phyloP scores from a whole-genome alignment of 768 basidiomycete genomes.

The Arthromyces matolae region DNA sequence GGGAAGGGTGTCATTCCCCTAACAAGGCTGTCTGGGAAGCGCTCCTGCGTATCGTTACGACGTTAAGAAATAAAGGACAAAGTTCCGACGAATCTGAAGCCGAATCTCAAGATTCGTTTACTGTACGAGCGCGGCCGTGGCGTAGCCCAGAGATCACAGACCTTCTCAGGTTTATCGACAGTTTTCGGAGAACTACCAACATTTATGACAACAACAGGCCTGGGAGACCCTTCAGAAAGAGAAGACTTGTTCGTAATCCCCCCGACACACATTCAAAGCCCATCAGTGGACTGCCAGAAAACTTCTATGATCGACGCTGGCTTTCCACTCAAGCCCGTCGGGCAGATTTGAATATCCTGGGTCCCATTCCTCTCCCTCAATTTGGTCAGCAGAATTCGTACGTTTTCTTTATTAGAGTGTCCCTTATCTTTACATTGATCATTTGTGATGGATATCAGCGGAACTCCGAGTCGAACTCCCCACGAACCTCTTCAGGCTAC shows the following conservation, averaged over 20 bases:
- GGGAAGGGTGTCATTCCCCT: background rate
- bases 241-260: background rate
- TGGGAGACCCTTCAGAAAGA: background rate
- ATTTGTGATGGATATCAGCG: too few relatives aligned
- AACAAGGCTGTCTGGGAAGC: background rate
- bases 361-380: background rate
- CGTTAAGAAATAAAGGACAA: background rate
- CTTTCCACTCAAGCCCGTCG: background rate
- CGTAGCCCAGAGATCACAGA: background rate
- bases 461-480: too few relatives aligned
- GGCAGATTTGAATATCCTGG: background rate
- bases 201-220: background rate
- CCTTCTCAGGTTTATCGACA: background rate
- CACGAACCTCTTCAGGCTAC: too few relatives aligned
- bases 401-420: too few relatives aligned
- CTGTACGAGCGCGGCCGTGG: background rate
- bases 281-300: background rate
- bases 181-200: background rate
- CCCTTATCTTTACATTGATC: too few relatives aligned
- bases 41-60: background rate
- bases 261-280: background rate
- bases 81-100: background rate
- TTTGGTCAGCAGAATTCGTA: too few relatives aligned
- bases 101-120: background rate
- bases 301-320: background rate